phyloP scores from a whole-genome alignment of 805 yeast species.

The Pichia ethanolica region DNA sequence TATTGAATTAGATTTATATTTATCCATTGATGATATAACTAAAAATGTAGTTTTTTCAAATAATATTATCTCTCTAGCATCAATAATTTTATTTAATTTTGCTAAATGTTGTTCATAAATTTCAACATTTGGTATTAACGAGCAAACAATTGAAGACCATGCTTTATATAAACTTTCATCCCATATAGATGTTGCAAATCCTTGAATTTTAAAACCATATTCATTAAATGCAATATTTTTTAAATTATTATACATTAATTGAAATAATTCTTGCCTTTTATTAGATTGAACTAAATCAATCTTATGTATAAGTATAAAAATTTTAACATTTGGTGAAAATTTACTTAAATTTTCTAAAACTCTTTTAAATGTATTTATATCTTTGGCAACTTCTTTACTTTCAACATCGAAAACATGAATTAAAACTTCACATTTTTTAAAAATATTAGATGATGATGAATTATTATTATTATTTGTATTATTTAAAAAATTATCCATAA shows the following conservation, averaged over 20 bases:
- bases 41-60: slow-evolving; percentile 92
- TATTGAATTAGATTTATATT: slow-evolving; percentile 11
- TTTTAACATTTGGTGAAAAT: slow-evolving; percentile 84
- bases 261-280: slow-evolving; percentile 75
- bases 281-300: slow-evolving; percentile 92
- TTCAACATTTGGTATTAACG: slow-evolving; percentile 86
- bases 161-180: slow-evolving; percentile 94
- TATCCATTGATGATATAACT: slow-evolving; percentile 58
- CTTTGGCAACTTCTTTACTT: slow-evolving; percentile 83
- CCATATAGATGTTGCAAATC: slow-evolving; percentile 96
- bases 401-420: slow-evolving; percentile 97
- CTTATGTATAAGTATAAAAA: slow-evolving; percentile 86
- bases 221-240: slow-evolving; percentile 62
- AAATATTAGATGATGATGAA: slow-evolving; percentile 48
- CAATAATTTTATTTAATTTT: slow-evolving; percentile 62
- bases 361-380: slow-evolving; percentile 83
- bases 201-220: slow-evolving; percentile 55
- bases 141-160: slow-evolving; percentile 94
- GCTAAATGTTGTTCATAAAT: slow-evolving; percentile 68
- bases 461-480: slow-evolving; percentile 42
- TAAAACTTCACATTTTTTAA: slow-evolving; percentile 90
- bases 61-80: slow-evolving; percentile 83
- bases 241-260: slow-evolving; percentile 75
- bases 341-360: slow-evolving; percentile 75
- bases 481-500: slow-evolving; percentile 77